Conservation (phyloP, 208 protist species). For the Trypanosoma conorhini region DNA sequence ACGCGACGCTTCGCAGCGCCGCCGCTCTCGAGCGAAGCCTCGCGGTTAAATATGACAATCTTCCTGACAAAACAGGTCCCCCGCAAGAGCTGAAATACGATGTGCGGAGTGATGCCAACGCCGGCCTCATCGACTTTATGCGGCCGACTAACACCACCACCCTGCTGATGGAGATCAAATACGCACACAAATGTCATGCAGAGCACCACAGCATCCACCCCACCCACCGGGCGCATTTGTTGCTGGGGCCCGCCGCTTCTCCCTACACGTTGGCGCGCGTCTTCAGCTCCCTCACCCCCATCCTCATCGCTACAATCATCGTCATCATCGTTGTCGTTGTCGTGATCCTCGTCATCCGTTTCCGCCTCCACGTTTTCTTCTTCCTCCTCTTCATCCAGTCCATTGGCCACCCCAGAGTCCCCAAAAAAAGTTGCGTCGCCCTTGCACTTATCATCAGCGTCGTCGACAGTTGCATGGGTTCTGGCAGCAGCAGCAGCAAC, state of each 20-base stretch:
- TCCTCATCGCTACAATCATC: constrained; percentile 2
- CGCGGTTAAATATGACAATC: constrained; percentile 39
- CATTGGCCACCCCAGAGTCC: background rate
- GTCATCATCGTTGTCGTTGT: constrained; percentile 7
- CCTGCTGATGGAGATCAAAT: background rate
- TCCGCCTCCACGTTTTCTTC: too few relatives aligned
- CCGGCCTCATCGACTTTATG: background rate
- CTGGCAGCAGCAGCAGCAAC: background rate
- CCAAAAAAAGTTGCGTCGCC: background rate
- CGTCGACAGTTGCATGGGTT: background rate
- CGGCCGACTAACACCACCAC: background rate
- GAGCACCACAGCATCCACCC: constrained; percentile 11
- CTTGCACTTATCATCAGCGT: background rate
- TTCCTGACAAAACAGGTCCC: constrained; percentile 38
- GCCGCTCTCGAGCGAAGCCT: background rate
- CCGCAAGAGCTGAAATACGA: constrained; percentile 56
- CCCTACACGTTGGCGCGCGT: background rate
- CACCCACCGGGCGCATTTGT: background rate
- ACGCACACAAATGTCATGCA: constrained; percentile 28
- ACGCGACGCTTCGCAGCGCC: constrained; percentile 11
- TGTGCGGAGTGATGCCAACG: constrained; percentile 46
- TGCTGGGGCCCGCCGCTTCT: background rate
- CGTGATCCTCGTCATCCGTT: constrained; percentile 1
- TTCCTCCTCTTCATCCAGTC: background rate
- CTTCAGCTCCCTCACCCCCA: background rate